Base-by-base conservation (phyloP, 352 stramenopile genomes). In the Globisporangium carolinianum region DNA sequence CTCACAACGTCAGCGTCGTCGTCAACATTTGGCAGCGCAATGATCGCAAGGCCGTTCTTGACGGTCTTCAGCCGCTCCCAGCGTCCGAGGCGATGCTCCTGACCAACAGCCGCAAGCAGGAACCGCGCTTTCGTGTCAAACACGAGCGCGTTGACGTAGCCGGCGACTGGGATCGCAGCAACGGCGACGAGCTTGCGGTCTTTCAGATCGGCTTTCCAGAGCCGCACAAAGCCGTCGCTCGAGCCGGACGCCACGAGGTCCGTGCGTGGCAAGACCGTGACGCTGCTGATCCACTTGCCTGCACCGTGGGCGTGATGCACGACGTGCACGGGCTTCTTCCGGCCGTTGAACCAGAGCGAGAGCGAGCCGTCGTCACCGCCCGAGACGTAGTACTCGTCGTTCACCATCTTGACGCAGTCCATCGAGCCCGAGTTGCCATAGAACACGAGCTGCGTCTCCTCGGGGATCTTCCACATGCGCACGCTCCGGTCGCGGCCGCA, bases 401-500 rank as follows among this genome's bases (percentile, higher is more conserved):
- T 94, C 61, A 97, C 62, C 87, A 97, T 97, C 56, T 87, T 83
- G 62, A 96, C 73, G 64, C 83, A 96, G 68, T 97, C 94, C 74
- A 98, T 94, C 37, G 82, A 93, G 57, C 83, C 83, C 58, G 79
- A 87, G 67, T 91, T 88, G 55, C 90, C 89, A 55, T 94, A 94
- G 45, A 98, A 97, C 51, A 98, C 89, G 51, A 98, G 79, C 66
- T 98, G 94, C 1, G 89, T 97, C 66, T 97, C 89, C 63, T 97
- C 91, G 0, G 89, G 81, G 57, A 98, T 95, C 83, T 98, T 98
- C 94, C 94, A 98, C 61, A 97, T 76, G 38, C 94, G 91, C 54
- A 97, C 84, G 64, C 89, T 97, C 17, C 89, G 83, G 63, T 98
- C 94, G 42, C 83, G 87, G 39, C 89, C 88, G 55, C 82, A 91